Evolutionary conservation across 2,329 filamentous ascomycete genomes (phyloP).

Genomic region (Aspergillus pseudoviridinutans): DNA sequence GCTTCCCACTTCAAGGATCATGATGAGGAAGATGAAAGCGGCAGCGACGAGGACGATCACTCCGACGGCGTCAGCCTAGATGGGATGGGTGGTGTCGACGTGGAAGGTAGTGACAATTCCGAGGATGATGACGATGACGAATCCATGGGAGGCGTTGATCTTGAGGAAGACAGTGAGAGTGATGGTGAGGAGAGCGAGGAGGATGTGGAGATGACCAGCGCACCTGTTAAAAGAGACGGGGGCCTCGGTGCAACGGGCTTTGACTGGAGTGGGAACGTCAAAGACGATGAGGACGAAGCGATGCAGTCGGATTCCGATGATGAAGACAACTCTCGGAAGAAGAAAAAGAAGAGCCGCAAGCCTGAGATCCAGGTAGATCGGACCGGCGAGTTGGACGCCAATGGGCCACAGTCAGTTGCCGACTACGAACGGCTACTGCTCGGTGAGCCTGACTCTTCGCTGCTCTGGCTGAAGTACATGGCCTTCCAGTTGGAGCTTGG

Average conservation of each 20-base stretch:
- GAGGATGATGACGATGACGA: slow-evolving; percentile 34
- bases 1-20: slow-evolving; percentile 77
- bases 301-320: slow-evolving; percentile 50
- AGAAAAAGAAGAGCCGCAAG: slow-evolving; percentile 73
- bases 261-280: slow-evolving; percentile 73
- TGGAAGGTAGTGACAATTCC: slow-evolving; percentile 34
- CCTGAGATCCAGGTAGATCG: slow-evolving; percentile 77
- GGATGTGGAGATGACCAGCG: slow-evolving; percentile 42
- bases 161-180: slow-evolving; percentile 40
- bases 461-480: slow-evolving; percentile 96
- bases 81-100: slow-evolving; percentile 27
- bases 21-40: slow-evolving; percentile 44
- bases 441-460: slow-evolving; percentile 86
- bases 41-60: slow-evolving; percentile 48
- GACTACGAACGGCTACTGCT: slow-evolving; percentile 94
- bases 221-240: slow-evolving; percentile 37
- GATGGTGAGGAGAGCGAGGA: slow-evolving; percentile 43
- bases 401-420: slow-evolving; percentile 81
- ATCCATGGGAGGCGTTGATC: slow-evolving; percentile 43
- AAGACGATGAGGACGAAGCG: slow-evolving; percentile 49
- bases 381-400: slow-evolving; percentile 84
- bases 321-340: slow-evolving; percentile 44
- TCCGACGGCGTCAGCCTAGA: slow-evolving; percentile 27
- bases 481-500: slow-evolving; percentile 94
- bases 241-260: slow-evolving; percentile 73